Evolutionary conservation across 306 rosid species (phyloP).

Genomic region (Mimosa pudica): DNA sequence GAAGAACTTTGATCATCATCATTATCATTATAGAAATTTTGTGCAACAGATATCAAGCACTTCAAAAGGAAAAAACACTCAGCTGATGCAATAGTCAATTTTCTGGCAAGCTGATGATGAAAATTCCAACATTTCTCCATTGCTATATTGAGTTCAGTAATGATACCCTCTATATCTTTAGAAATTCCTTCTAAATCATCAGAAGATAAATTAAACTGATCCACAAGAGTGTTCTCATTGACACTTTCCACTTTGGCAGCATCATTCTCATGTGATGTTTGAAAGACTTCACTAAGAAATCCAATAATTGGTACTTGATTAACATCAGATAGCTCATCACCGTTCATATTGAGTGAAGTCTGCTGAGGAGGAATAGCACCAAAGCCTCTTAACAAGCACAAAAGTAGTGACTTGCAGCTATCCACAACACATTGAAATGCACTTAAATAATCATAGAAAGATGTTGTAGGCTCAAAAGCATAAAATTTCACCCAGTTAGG

Average conservation of each 20-base stretch:
- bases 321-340: conserved; percentile 44
- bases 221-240: conserved; percentile 34
- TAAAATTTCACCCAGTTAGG: conserved; percentile 64
- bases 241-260: conserved; percentile 41
- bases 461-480: conserved; percentile 67
- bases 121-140: conserved; percentile 81
- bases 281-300: conserved; percentile 65
- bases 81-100: conserved; percentile 57
- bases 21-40: conserved; percentile 48
- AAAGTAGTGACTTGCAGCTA: conserved; percentile 63
- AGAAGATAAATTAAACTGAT: conserved; percentile 41
- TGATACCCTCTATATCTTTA: conserved; percentile 64
- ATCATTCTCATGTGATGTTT: conserved; percentile 39
- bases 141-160: conserved; percentile 62
- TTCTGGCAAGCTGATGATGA: conserved; percentile 79
- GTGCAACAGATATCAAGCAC: conserved; percentile 61
- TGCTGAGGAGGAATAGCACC: conserved; percentile 62
- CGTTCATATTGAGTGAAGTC: conserved; percentile 38
- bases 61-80: conserved; percentile 69
- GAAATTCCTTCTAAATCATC: conserved; percentile 70
- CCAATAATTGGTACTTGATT: conserved; percentile 45
- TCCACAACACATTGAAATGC: conserved; percentile 82
- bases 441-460: conserved; percentile 73
- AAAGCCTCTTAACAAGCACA: conserved; percentile 52
- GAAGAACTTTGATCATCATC: conserved; percentile 63